Evolutionary conservation across 208 protist species (phyloP).

Genomic region (Trypanosoma cruzi): DNA sequence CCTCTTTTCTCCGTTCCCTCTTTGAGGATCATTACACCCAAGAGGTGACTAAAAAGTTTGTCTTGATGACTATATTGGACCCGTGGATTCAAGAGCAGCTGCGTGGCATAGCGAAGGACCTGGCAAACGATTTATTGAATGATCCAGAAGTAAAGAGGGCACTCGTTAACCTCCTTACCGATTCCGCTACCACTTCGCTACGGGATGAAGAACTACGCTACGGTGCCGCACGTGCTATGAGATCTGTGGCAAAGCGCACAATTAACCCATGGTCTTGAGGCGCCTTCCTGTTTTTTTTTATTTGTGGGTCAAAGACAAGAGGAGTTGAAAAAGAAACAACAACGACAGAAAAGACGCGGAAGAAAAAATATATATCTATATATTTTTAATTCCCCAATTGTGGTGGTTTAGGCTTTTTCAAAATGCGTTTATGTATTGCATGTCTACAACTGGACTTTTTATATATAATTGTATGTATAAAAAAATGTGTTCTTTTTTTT

Average conservation of each 20-base stretch:
- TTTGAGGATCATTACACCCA: conserved; percentile 93
- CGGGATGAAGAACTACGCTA: conserved; percentile 65
- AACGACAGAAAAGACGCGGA: neutral
- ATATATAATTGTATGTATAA: neutral
- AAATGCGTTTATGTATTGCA: neutral
- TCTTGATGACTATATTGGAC: conserved; percentile 78
- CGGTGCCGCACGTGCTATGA: conserved; percentile 58
- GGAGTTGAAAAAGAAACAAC: neutral
- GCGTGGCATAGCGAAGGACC: conserved; percentile 74
- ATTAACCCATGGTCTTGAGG: conserved; percentile 59
- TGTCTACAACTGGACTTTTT: neutral
- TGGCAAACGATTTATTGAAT: conserved; percentile 61
- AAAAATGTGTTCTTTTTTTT: conserved; percentile 1
- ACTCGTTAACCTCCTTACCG: conserved; percentile 62
- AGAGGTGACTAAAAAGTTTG: conserved; percentile 92
- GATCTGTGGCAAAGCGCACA: conserved; percentile 38
- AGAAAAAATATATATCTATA: no score
- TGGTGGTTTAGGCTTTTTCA: neutral
- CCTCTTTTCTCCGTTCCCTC: conserved; percentile 76
- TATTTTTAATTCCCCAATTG: neutral
- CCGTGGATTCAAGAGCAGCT: conserved; percentile 88
- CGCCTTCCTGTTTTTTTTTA: neutral
- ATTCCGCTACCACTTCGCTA: conserved; percentile 52
- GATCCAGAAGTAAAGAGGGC: conserved; percentile 51
- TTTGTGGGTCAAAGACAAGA: neutral